A percentile compares a stretch with the other conserved stretches of the same genome.
These are phyloP conservation scores for Globisporangium abappressorium DNA, from an alignment of 352 stramenopile species.

Conservation along the genomic window DNA sequence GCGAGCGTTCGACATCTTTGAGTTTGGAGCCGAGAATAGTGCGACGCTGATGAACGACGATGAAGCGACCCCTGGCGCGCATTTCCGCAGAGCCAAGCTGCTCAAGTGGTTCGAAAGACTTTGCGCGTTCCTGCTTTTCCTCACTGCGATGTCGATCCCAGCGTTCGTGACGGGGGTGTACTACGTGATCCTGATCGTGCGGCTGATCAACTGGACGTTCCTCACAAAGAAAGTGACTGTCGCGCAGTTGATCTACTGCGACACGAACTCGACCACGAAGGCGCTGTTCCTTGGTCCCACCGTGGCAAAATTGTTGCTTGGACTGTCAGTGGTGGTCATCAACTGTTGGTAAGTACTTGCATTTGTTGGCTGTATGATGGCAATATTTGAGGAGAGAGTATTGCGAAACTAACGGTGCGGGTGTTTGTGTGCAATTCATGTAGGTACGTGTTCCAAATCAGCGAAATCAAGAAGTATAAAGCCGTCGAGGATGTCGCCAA, in stretches of 20 bases:
- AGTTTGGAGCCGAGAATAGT: conserved; percentile 38
- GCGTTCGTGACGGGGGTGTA: conserved; percentile 50
- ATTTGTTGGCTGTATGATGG: neutral
- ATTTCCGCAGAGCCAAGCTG: conserved; percentile 25
- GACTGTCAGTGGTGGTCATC: conserved; percentile 44
- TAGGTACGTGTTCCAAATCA: conserved; percentile 57
- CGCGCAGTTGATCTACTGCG: conserved; percentile 40
- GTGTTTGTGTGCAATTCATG: neutral
- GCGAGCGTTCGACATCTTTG: conserved; percentile 50
- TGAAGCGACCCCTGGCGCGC: conserved; percentile 14
- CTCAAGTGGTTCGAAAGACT: conserved; percentile 44
- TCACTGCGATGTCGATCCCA: conserved; percentile 57
- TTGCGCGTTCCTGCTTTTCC: conserved; percentile 49
- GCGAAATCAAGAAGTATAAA: conserved; percentile 33
- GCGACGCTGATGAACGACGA: conserved; percentile 26
- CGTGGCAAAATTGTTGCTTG: conserved; percentile 42
- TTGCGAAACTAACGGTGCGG: neutral
- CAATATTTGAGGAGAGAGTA: neutral
- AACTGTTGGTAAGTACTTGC: conserved; percentile 37
- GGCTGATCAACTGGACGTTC: conserved; percentile 70
- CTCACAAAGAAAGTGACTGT: conserved; percentile 58
- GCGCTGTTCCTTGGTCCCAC: conserved; percentile 45
- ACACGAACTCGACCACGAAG: conserved; percentile 15
- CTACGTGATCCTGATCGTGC: conserved; percentile 54
- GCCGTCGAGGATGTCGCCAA: conserved; percentile 34